Evolutionary conservation across 1,139 yeast genomes (phyloP).

Genomic region (Scheffersomyces titani): DNA sequence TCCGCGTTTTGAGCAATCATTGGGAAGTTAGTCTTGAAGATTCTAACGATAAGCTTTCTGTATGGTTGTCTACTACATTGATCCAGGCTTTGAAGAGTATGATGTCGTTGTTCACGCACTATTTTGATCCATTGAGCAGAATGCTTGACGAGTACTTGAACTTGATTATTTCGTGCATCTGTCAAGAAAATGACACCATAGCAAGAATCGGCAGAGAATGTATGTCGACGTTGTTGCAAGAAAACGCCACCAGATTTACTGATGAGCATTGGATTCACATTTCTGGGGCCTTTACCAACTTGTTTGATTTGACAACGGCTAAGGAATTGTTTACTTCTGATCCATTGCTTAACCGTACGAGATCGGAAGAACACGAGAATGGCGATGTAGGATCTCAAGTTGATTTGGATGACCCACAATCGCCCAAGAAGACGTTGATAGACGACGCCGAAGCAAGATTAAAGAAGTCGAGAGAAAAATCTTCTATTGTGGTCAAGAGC

Average conservation of each 20-base stretch:
- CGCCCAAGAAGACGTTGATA: constrained; percentile 10
- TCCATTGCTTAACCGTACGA: constrained; percentile 42
- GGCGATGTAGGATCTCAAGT: constrained; percentile 14
- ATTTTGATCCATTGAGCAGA: constrained; percentile 70
- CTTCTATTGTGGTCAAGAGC: constrained; percentile 87
- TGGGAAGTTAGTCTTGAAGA: constrained; percentile 70
- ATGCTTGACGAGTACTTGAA: constrained; percentile 79
- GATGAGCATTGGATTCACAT: constrained; percentile 75
- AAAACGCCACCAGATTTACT: constrained; percentile 68
- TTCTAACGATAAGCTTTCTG: constrained; percentile 78
- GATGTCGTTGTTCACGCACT: constrained; percentile 79
- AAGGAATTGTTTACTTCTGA: constrained; percentile 75
- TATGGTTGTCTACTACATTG: constrained; percentile 94
- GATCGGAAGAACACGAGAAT: constrained; percentile 14
- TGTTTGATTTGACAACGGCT: constrained; percentile 86
- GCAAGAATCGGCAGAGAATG: constrained; percentile 94
- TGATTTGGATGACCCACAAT: constrained; percentile 13
- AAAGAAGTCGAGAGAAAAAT: constrained; percentile 53
- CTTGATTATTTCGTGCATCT: constrained; percentile 80
- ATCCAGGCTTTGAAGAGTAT: constrained; percentile 92
- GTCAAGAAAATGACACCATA: constrained; percentile 96
- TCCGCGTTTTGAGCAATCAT: constrained; percentile 72
- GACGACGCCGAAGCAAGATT: constrained; percentile 27
- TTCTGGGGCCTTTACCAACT: constrained; percentile 58
- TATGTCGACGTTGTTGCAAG: constrained; percentile 71